Percentiles rank a stretch among this genome's conserved stretches.
Evolutionary conservation across 495 filamentous ascomycete genomes (phyloP).

Genomic region (Penicillium egyptiacum): DNA sequence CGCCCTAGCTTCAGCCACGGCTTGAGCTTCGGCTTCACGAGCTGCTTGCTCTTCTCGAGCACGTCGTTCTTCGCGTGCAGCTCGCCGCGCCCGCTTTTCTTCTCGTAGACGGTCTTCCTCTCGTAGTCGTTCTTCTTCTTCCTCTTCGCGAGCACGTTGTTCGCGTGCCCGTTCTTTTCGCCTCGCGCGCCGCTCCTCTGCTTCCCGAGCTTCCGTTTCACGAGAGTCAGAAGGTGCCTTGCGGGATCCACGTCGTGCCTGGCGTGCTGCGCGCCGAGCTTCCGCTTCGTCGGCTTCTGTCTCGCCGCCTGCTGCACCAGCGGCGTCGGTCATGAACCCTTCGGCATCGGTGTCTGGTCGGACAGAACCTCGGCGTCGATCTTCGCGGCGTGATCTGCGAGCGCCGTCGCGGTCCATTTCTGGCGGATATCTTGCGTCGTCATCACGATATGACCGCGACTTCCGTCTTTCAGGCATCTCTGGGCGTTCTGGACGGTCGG

Average conservation of each 20-base stretch:
- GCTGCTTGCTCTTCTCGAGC: conserved; percentile 50
- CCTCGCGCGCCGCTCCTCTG: conserved; percentile 45
- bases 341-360: conserved; percentile 46
- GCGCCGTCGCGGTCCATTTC: conserved; percentile 46
- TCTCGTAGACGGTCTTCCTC: conserved; percentile 49
- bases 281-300: conserved; percentile 54
- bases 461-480: conserved; percentile 42
- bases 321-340: conserved; percentile 44
- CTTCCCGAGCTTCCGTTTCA: conserved; percentile 38
- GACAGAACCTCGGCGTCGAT: conserved; percentile 41
- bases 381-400: conserved; percentile 44
- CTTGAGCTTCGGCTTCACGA: conserved; percentile 46
- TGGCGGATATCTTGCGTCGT: conserved; percentile 34
- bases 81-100: conserved; percentile 46
- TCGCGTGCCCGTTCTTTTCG: conserved; percentile 43
- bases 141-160: conserved; percentile 45
- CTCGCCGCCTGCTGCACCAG: conserved; percentile 33
- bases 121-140: conserved; percentile 47
- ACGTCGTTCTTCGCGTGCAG: conserved; percentile 50
- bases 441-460: conserved; percentile 43
- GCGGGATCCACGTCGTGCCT: conserved; percentile 40
- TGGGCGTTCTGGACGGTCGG: conserved; percentile 39
- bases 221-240: conserved; percentile 37
- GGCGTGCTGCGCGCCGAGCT: conserved; percentile 51
- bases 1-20: conserved; percentile 37